Evolutionary conservation across 306 rosid species (phyloP).

Genomic region (Rosa persica): DNA sequence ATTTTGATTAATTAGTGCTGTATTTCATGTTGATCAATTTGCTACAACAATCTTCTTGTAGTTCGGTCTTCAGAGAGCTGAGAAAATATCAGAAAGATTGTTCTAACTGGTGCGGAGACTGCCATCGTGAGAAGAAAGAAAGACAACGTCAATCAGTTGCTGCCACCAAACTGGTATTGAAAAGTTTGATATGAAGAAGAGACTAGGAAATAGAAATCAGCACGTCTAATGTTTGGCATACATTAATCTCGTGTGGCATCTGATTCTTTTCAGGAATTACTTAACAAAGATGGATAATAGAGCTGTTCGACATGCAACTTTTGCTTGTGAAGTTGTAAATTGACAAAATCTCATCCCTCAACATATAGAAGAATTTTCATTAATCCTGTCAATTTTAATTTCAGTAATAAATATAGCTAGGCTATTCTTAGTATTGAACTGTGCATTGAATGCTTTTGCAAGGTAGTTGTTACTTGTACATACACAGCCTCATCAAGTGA

Average conservation of each 20-base stretch:
- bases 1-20: not conserved
- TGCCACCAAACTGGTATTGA: conserved; percentile 65
- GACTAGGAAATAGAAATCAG: not conserved
- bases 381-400: not conserved
- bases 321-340: conserved; percentile 44
- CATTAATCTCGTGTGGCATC: conserved; percentile 10
- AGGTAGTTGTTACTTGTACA: conserved; percentile 15
- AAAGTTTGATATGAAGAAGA: conserved; percentile 17
- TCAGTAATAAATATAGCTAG: not conserved
- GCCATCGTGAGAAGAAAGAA: conserved; percentile 73
- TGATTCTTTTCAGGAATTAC: conserved; percentile 54
- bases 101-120: conserved; percentile 87
- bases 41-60: conserved; percentile 32
- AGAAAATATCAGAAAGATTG: conserved; percentile 68
- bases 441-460: conserved; percentile 1
- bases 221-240: conserved; percentile 5
- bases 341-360: conserved; percentile 21
- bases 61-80: conserved; percentile 81
- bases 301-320: conserved; percentile 31
- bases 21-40: conserved; percentile 5
- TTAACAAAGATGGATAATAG: conserved; percentile 51
- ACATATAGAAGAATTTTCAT: not conserved
- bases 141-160: conserved; percentile 51
- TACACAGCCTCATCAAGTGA: conserved; percentile 4
- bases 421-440: not conserved